Conservation (phyloP, 805 yeast genomes). For the Metschnikowia gelsemii region DNA sequence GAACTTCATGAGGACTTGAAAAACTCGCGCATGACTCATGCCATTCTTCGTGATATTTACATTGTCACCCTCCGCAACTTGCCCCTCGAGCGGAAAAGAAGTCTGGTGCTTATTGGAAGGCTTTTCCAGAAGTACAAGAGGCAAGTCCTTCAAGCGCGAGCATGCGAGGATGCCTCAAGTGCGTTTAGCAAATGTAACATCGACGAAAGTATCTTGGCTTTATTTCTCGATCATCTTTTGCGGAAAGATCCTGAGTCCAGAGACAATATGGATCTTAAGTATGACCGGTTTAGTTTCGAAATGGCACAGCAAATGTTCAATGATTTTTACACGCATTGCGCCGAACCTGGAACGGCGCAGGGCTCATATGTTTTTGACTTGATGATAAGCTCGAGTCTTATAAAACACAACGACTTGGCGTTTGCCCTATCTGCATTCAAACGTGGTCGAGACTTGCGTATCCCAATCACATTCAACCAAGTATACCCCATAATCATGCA, state of each 20-base stretch:
- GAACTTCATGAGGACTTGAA: conserved; percentile 30
- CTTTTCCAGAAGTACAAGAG: conserved; percentile 25
- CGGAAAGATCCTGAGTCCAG: conserved; percentile 21
- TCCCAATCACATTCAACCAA: conserved; percentile 42
- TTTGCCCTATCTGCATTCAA: conserved; percentile 35
- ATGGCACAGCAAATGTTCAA: conserved; percentile 29
- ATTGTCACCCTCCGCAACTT: conserved; percentile 22
- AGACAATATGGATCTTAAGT: conserved; percentile 20
- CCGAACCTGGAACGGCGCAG: conserved; percentile 18
- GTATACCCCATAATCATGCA: conserved; percentile 38
- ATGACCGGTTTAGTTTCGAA: conserved; percentile 15
- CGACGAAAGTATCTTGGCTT: conserved; percentile 22
- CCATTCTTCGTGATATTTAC: conserved; percentile 27
- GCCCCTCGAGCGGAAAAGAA: conserved; percentile 12
- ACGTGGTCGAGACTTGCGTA: conserved; percentile 24
- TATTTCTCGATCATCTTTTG: conserved; percentile 29
- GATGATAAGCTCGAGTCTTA: conserved; percentile 31
- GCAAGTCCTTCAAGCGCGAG: not conserved
- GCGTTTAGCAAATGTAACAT: conserved; percentile 17
- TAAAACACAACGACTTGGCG: conserved; percentile 32
- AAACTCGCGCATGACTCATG: conserved; percentile 24
- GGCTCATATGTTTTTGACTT: conserved; percentile 30
- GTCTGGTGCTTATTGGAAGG: conserved; percentile 21
- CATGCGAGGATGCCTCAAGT: conserved; percentile 10
- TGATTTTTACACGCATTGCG: conserved; percentile 23